Base-by-base conservation (phyloP, 1,284 basidiomycete genomes). In the Ustilago loliicola region DNA sequence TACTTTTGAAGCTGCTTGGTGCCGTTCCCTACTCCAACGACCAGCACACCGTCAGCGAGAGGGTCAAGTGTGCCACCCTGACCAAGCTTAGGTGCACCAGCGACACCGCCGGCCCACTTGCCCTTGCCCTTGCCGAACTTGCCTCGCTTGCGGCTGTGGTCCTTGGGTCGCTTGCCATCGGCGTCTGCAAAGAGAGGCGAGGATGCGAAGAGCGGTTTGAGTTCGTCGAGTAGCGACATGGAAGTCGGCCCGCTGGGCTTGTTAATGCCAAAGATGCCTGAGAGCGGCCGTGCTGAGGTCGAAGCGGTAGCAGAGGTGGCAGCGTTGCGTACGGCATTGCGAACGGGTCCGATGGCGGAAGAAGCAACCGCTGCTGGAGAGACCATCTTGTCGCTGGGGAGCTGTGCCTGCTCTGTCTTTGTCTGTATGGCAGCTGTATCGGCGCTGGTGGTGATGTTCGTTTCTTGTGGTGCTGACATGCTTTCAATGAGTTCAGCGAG, bases 41-140 rank as follows among this genome's bases (percentile, higher is more conserved):
- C 96, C 45, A 78, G 69, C 23, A 96, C 94, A 53, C 95, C 95
- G 85, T 95, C 93, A n/a, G 97, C 97, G 21, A 99, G 89, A 13
- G 97, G 97, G 88, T 99, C 97, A 52, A 99, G 88, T 3, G 97
- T 99, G 19, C 95, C 95, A 52, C 94, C 94, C 87, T 96, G 94
- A 1, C 95, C 95, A 53, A 96, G 90, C 87, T 96, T 96, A 54
- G 84, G 85, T 11, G 81, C 80, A 19, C 72, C 71, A 30, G 63
- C 58, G n/a, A 74, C 63, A 19, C 63, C 69, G 19, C 77, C 79
- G 2, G 75, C 72, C 56, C 75, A 78, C 53, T 81, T 83, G 45
- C 57, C 55, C 13, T 73, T 67, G 9, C 76, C 73, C 29, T 73
- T 64, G 51, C 74, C 65, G 25, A 72, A 77, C 34, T 66, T 77